Evolutionary conservation across 176 grass and related monocot genomes (phyloP).

Genomic region (Carex myosuroides): DNA sequence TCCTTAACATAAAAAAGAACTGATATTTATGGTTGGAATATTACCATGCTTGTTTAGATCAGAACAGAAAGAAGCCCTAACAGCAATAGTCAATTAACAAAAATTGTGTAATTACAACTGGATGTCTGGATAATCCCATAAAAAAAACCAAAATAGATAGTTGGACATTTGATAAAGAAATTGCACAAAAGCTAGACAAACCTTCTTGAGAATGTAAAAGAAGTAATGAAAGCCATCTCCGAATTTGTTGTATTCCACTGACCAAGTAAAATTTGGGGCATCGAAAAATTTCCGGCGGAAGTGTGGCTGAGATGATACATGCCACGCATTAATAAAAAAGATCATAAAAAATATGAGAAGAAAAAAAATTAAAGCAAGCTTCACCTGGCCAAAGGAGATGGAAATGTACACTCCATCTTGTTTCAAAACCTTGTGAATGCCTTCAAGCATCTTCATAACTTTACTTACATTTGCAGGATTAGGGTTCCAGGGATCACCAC

Average conservation of each 20-base stretch:
- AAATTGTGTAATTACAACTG: background rate
- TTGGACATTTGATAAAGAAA: background rate
- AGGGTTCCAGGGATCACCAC: constrained; percentile 93
- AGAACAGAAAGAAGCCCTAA: background rate
- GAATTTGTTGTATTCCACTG: constrained; percentile 67
- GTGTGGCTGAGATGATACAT: constrained; percentile 53
- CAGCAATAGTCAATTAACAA: background rate
- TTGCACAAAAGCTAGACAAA: constrained; percentile 19
- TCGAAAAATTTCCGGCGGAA: constrained; percentile 67
- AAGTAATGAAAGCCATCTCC: constrained; percentile 90
- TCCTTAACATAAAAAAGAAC: background rate
- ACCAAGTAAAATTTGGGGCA: constrained; percentile 68
- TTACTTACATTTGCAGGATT: constrained; percentile 50
- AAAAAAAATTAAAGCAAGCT: constrained; percentile 8
- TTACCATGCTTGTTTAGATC: background rate
- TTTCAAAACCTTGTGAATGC: constrained; percentile 76
- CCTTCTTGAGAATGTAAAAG: constrained; percentile 77
- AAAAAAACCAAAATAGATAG: background rate
- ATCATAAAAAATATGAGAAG: background rate
- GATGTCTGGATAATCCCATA: background rate
- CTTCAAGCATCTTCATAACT: constrained; percentile 87
- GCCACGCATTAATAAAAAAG: constrained; percentile 5
- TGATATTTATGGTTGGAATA: background rate
- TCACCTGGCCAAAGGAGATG: constrained; percentile 87
- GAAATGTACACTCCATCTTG: constrained; percentile 66